A percentile compares a stretch with the other conserved stretches of the same genome.
These are phyloP conservation scores for Sarocladium brachiariae DNA, from an alignment of 2,329 filamentous ascomycete genomes.

Conservation along the genomic window DNA sequence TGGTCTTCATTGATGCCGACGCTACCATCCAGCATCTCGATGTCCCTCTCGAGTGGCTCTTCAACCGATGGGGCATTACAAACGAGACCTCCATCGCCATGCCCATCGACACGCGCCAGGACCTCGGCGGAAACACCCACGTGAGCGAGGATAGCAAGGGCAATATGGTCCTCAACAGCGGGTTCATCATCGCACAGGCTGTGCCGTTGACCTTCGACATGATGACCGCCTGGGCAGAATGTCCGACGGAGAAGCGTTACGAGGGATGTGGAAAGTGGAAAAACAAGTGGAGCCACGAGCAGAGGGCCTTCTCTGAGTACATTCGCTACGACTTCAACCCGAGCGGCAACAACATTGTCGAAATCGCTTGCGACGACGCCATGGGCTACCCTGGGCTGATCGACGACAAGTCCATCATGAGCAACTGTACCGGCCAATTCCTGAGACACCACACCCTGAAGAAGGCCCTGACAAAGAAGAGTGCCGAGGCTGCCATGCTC, in stretches of 20 bases:
- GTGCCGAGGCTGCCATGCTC: not conserved
- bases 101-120: conserved; percentile 35
- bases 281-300: conserved; percentile 21
- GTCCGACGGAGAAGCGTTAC: conserved; percentile 15
- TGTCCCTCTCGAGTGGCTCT: conserved; percentile 39
- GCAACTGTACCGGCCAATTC: conserved; percentile 12
- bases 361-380: conserved; percentile 19
- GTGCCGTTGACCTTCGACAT: conserved; percentile 12
- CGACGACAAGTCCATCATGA: not conserved
- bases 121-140: conserved; percentile 22
- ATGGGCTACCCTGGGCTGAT: conserved; percentile 16
- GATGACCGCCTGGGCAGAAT: conserved; percentile 13
- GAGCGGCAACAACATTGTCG: conserved; percentile 14
- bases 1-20: conserved; percentile 39
- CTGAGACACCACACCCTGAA: not conserved
- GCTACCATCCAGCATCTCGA: conserved; percentile 33
- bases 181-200: conserved; percentile 34
- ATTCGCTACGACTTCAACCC: conserved; percentile 21
- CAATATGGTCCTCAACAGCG: conserved; percentile 30
- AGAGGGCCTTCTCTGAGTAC: conserved; percentile 20
- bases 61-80: conserved; percentile 38
- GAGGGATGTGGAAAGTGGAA: conserved; percentile 16
- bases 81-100: conserved; percentile 34
- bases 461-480: not conserved
- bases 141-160: conserved; percentile 23